phyloP scores from a whole-genome alignment of 768 basidiomycete species.

The Trichaptum fuscoviolaceum region DNA sequence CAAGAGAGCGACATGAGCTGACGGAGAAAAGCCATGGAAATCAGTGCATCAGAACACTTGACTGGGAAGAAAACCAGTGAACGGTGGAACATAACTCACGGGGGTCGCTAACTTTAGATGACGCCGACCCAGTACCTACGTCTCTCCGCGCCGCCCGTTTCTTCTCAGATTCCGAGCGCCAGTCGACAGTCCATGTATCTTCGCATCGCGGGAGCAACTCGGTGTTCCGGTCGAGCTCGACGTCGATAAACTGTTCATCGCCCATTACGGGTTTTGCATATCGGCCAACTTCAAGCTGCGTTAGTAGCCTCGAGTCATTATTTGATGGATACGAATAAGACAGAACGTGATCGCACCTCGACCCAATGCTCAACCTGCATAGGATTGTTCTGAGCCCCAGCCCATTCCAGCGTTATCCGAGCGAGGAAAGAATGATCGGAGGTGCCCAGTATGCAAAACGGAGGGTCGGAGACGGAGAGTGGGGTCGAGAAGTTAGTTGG shows the following conservation, averaged over 20 bases:
- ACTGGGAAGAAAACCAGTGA: no score
- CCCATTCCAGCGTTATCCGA: slow-evolving; percentile 35
- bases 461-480: slow-evolving; percentile 29
- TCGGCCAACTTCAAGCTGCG: slow-evolving; percentile 40
- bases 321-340: background rate
- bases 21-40: background rate
- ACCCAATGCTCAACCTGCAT: slow-evolving; percentile 49
- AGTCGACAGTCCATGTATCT: slow-evolving; percentile 10
- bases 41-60: no score
- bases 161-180: background rate
- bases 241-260: slow-evolving; percentile 46
- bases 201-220: slow-evolving; percentile 30
- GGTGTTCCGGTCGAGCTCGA: slow-evolving; percentile 41
- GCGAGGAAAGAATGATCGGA: slow-evolving; percentile 43
- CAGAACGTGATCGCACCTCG: slow-evolving; percentile 31
- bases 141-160: background rate
- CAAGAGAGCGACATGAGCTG: slow-evolving; percentile 31
- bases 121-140: slow-evolving; percentile 2
- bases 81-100: slow-evolving; percentile 8
- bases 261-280: slow-evolving; percentile 32
- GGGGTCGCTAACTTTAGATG: slow-evolving; percentile 7
- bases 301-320: no score
- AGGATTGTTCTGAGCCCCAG: slow-evolving; percentile 33
- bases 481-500: slow-evolving; percentile 29
- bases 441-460: slow-evolving; percentile 36